Percentiles rank a stretch among this genome's conserved stretches.
These are phyloP conservation scores for Marasmius tenuissimus DNA, from an alignment of 1,284 basidiomycete genomes.

Conservation along the genomic window DNA sequence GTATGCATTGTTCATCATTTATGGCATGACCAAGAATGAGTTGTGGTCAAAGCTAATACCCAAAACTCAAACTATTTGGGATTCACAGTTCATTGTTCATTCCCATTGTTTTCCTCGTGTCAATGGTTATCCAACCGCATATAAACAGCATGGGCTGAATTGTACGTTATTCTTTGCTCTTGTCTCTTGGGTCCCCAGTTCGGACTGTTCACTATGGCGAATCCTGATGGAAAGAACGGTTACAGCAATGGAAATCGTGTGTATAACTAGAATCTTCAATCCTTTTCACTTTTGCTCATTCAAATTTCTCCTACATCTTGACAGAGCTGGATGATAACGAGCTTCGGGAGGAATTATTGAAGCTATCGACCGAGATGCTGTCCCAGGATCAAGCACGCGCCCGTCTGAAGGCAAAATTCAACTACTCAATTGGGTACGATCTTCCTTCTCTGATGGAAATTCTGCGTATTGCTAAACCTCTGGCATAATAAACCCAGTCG, in stretches of 20 bases:
- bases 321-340: not conserved
- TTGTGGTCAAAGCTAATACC: too few species aligned
- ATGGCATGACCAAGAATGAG: too few species aligned
- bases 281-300: not conserved
- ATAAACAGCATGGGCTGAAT: too few species aligned
- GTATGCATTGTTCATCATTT: too few species aligned
- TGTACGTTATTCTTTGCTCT: too few species aligned
- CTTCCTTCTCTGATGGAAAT: not conserved
- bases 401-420: not conserved
- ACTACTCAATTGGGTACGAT: not conserved
- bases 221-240: not conserved
- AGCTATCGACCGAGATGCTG: not conserved
- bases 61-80: too few species aligned
- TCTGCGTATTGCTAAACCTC: too few species aligned
- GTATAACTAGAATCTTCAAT: too few species aligned
- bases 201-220: not conserved
- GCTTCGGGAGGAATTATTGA: not conserved
- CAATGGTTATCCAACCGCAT: too few species aligned
- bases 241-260: not conserved
- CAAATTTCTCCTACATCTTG: not conserved
- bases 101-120: too few species aligned
- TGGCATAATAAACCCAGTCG: not conserved
- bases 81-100: too few species aligned
- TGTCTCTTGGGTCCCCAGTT: too few species aligned
- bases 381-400: not conserved